phyloP scores from a whole-genome alignment of 164 flowering plant genomes.

The Saururus chinensis region DNA sequence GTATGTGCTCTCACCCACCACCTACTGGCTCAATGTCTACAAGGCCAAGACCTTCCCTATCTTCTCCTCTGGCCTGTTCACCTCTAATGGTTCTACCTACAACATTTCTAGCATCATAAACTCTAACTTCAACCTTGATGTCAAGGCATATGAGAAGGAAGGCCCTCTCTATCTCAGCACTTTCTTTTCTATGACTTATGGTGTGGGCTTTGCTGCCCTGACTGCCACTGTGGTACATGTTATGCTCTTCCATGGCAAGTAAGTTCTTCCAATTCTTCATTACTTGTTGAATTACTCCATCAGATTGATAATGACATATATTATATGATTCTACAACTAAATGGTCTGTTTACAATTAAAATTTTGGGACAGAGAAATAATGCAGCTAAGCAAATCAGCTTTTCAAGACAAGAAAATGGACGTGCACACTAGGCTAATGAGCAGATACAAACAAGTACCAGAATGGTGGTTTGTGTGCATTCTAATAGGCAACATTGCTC shows the following conservation, averaged over 20 bases:
- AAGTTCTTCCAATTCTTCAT: slow-evolving; percentile 1
- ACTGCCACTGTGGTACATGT: slow-evolving; percentile 64
- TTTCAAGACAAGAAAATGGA: slow-evolving; percentile 52
- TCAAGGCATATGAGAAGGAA: slow-evolving; percentile 33
- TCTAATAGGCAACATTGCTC: slow-evolving; percentile 43
- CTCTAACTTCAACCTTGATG: slow-evolving; percentile 43
- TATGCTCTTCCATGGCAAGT: slow-evolving; percentile 70
- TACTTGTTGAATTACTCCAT: too few relatives aligned
- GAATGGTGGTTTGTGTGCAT: slow-evolving; percentile 73
- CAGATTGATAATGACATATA: too few relatives aligned
- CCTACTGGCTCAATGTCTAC: slow-evolving; percentile 57
- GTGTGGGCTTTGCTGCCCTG: slow-evolving; percentile 68
- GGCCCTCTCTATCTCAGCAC: slow-evolving; percentile 68
- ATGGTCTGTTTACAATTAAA: too few relatives aligned
- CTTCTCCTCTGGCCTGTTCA: slow-evolving; percentile 45
- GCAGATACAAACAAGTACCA: slow-evolving; percentile 61
- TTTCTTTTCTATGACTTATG: slow-evolving; percentile 64
- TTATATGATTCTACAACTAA: too few relatives aligned
- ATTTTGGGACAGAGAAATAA: slow-evolving; percentile 40
- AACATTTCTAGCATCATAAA: slow-evolving; percentile 47
- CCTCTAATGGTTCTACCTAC: slow-evolving; percentile 33
- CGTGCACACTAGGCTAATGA: slow-evolving; percentile 72
- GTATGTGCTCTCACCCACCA: slow-evolving; percentile 48
- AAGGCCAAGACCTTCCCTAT: slow-evolving; percentile 70
- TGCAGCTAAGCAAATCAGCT: slow-evolving; percentile 59